A percentile compares a stretch with the other conserved stretches of the same genome.
phyloP scores from a whole-genome alignment of 805 yeast genomes.

The Wickerhamomyces pijperi region DNA sequence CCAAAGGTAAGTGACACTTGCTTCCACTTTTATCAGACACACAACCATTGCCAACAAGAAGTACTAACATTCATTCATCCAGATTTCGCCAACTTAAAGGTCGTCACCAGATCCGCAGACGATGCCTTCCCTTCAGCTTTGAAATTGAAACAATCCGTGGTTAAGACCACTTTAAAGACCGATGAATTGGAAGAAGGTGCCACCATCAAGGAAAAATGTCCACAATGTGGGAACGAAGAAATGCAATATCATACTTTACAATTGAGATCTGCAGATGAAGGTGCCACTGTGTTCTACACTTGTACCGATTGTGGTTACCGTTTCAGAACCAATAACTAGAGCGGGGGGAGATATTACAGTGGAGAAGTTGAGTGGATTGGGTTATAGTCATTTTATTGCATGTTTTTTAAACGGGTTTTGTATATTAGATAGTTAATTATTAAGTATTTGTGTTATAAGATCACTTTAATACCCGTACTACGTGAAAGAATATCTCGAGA shows the following conservation, averaged over 20 bases:
- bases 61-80: constrained; percentile 5
- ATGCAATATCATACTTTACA: constrained; percentile 97
- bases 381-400: not conserved
- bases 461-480: too few relatives aligned
- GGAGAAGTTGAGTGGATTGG: not conserved
- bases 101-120: constrained; percentile 77
- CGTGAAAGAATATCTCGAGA: too few relatives aligned
- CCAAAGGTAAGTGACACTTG: constrained; percentile 20
- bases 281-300: constrained; percentile 97
- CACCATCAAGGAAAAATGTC: constrained; percentile 93
- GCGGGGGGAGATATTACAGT: not conserved
- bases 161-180: constrained; percentile 69
- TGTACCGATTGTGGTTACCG: constrained; percentile 89
- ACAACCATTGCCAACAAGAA: too few relatives aligned
- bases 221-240: constrained; percentile 96
- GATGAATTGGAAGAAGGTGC: constrained; percentile 91
- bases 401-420: not conserved
- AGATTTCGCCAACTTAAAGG: constrained; percentile 68
- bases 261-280: constrained; percentile 97
- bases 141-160: constrained; percentile 75
- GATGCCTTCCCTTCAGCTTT: constrained; percentile 90
- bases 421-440: not conserved
- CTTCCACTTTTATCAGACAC: not conserved
- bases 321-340: constrained; percentile 83
- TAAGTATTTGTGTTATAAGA: not conserved